A percentile compares a stretch with the other conserved stretches of the same genome.
phyloP scores from a whole-genome alignment of 73 alveolate species.

The Tetrahymena malaccensis region DNA sequence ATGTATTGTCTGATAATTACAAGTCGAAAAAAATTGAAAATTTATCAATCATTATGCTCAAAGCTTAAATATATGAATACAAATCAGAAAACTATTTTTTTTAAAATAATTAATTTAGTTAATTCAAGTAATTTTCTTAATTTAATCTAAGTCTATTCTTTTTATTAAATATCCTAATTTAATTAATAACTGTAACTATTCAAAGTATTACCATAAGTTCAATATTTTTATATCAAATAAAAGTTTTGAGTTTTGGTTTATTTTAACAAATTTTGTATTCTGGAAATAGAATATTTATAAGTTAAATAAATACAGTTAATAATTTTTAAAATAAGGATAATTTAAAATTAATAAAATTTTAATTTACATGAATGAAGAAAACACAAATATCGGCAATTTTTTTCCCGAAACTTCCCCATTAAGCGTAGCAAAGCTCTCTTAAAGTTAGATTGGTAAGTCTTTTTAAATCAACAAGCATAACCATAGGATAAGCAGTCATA shows the following conservation, averaged over 20 bases:
- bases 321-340: no score
- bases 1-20: background rate
- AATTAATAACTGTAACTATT: no score
- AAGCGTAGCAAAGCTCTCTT: background rate
- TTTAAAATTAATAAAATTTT: no score
- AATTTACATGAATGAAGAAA: background rate
- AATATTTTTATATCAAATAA: no score
- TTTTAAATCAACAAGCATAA: background rate
- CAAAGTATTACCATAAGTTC: no score
- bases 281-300: no score
- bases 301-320: no score
- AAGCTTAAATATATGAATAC: background rate
- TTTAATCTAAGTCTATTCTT: no score
- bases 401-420: background rate
- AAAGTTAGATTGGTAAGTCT: background rate
- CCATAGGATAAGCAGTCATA: background rate
- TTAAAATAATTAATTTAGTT: background rate
- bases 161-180: no score
- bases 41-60: background rate
- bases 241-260: no score
- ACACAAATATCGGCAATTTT: background rate
- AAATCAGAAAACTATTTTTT: background rate
- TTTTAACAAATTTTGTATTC: no score
- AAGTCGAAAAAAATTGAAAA: background rate
- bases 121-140: no score